These are phyloP conservation scores for Lasiodiplodia sp. DNA, from an alignment of 2,329 filamentous ascomycete species.

Conservation along the genomic window DNA sequence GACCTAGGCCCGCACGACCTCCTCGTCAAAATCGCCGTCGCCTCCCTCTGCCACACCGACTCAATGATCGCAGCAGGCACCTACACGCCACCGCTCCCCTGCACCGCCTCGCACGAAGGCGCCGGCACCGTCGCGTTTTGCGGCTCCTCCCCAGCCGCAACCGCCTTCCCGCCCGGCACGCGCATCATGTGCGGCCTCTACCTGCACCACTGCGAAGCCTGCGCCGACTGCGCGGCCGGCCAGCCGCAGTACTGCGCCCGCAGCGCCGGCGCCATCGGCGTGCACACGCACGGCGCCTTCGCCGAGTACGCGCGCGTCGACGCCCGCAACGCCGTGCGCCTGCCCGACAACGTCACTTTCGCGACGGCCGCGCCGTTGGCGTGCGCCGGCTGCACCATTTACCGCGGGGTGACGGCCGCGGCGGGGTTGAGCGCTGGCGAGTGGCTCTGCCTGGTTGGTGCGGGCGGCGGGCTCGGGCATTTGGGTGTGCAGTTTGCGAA, in stretches of 20 bases:
- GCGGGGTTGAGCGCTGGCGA: conserved; percentile 49
- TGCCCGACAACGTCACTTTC: conserved; percentile 60
- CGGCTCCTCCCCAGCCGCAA: conserved; percentile 49
- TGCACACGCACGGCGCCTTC: conserved; percentile 62
- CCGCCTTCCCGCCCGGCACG: conserved; percentile 57
- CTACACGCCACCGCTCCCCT: conserved; percentile 58
- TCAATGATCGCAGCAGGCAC: conserved; percentile 61
- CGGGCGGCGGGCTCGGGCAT: conserved; percentile 53
- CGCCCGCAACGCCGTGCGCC: conserved; percentile 51
- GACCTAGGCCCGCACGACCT: conserved; percentile 60
- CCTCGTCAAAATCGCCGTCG: conserved; percentile 66
- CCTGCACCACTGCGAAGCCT: conserved; percentile 61
- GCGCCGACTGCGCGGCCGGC: conserved; percentile 59
- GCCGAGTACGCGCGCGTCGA: conserved; percentile 65
- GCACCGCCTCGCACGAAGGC: conserved; percentile 65
- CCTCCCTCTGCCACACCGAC: conserved; percentile 70
- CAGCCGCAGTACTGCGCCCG: conserved; percentile 64
- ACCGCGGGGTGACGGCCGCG: conserved; percentile 52
- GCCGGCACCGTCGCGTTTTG: conserved; percentile 61
- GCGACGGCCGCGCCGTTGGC: conserved; percentile 63
- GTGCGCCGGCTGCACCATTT: conserved; percentile 63
- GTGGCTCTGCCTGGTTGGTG: conserved; percentile 49
- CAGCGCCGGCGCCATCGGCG: conserved; percentile 56
- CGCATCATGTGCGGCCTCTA: conserved; percentile 64
- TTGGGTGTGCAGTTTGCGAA: conserved; percentile 61